Percentiles rank a stretch among this genome's conserved stretches.
phyloP scores from a whole-genome alignment of 179 eudicot species.

The Beta corolliflora region DNA sequence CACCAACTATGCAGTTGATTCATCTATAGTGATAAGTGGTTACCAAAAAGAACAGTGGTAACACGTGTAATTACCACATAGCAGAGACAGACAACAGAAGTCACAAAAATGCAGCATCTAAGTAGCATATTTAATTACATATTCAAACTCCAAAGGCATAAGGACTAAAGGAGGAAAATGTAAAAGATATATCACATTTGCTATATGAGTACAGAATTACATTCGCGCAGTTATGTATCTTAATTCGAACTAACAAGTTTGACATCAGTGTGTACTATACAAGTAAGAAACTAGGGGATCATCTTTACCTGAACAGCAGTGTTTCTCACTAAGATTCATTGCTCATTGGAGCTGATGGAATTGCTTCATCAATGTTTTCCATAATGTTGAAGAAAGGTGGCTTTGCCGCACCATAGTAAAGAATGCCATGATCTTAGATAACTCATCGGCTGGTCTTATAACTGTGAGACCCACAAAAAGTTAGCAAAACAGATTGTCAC shows the following conservation, averaged over 20 bases:
- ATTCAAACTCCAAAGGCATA: background rate
- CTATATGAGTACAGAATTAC: background rate
- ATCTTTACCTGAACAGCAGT: constrained; percentile 15
- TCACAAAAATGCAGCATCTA: background rate
- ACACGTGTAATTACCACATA: background rate
- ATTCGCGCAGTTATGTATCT: background rate
- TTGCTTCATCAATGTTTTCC: constrained; percentile 49
- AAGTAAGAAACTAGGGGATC: background rate
- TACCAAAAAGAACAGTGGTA: background rate
- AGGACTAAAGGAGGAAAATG: too few relatives aligned
- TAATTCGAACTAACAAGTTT: background rate
- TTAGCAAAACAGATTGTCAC: background rate
- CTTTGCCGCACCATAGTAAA: constrained; percentile 85
- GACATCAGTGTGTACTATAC: background rate
- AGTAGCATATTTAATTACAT: background rate
- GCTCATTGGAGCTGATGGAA: constrained; percentile 49
- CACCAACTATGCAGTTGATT: background rate
- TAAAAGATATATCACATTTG: background rate
- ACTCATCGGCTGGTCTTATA: constrained; percentile 70
- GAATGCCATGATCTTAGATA: constrained; percentile 94
- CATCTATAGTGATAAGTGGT: background rate
- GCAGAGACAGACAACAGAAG: background rate
- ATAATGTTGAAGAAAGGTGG: constrained; percentile 55
- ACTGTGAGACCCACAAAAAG: constrained; percentile 40
- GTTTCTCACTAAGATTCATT: constrained; percentile 11